These are phyloP conservation scores for Magnusiomyces starmeri DNA, from an alignment of 1,139 yeast species.

Conservation along the genomic window DNA sequence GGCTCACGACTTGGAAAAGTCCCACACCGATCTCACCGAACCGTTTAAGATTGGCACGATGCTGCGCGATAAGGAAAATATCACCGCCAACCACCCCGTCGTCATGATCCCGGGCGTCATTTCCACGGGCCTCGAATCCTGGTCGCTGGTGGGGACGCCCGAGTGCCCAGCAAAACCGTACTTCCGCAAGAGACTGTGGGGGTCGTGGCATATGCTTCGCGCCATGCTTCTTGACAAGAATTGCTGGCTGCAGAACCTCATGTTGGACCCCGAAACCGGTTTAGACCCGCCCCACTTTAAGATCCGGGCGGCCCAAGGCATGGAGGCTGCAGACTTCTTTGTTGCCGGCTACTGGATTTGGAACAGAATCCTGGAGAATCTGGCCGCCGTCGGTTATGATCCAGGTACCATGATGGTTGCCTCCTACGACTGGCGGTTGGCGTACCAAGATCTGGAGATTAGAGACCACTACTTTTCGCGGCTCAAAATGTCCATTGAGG, in stretches of 20 bases:
- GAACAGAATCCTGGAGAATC: constrained; percentile 87
- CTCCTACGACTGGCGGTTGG: constrained; percentile 91
- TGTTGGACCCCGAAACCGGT: constrained; percentile 86
- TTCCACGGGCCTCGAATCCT: constrained; percentile 89
- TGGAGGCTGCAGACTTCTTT: constrained; percentile 94
- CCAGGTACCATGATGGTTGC: constrained; percentile 88
- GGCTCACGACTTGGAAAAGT: constrained; percentile 47
- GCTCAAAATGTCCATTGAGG: constrained; percentile 65
- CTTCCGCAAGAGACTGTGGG: constrained; percentile 91
- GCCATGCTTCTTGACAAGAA: constrained; percentile 86
- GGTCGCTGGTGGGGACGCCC: constrained; percentile 69
- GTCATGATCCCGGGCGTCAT: constrained; percentile 94
- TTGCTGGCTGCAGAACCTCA: constrained; percentile 89
- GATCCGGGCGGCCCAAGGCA: constrained; percentile 88
- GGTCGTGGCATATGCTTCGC: constrained; percentile 88
- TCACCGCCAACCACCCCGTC: constrained; percentile 48
- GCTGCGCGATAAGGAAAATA: constrained; percentile 40
- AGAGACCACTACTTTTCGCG: constrained; percentile 81
- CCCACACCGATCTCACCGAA: constrained; percentile 20
- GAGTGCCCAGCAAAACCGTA: constrained; percentile 82
- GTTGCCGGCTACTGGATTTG: constrained; percentile 98
- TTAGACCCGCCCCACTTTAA: constrained; percentile 79
- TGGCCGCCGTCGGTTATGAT: constrained; percentile 90
- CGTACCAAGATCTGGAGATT: constrained; percentile 78
- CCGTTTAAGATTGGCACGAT: constrained; percentile 75